Evolutionary conservation across 2,329 filamentous ascomycete genomes (phyloP), one percentile per base, ranked within the genome.

Genomic region (Ascochyta pisi): DNA sequence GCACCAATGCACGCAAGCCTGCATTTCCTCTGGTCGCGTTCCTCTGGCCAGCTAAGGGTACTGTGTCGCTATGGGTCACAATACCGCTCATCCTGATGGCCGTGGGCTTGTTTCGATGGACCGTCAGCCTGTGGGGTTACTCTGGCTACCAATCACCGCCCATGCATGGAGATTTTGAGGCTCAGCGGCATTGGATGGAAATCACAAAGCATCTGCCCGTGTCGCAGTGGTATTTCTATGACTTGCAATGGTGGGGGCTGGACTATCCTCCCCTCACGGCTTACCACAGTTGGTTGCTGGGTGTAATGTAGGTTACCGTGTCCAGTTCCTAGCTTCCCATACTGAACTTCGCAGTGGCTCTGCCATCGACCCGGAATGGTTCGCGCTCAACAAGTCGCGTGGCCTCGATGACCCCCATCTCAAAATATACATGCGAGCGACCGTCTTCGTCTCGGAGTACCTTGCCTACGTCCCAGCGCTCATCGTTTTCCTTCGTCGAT

Each of bases 151-250:
- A 89, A 56, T 86, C 85, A 57, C 93, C 93, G 33, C 95, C 95
- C 6, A 92, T 97, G 87, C 90, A 93, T 71, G 95, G 95, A 63
- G 95, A 99, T 77, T 99, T 96, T 78, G 95, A 99, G 80, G 95
- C 96, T 3, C 95, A 99, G 76, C 83, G 95, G 67, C 95, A 99
- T 77, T 99, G 95, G 95, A 96, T 99, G 93, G 95, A 99, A 73
- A 82, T 99, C 63, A 97, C 95, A 2, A 90, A 86, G 8, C 86
- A 96, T 57, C 82, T 99, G 2, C 95, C 95, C 13, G 83, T 96
- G 34, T 95, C 92, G 10, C 90, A 95, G 75, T 99, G 96, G 95
- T 99, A 99, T 77, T 96, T 96, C 72, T 92, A 99, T 75, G 93
- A 99, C 73, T 81, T 98, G 40, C 84, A 94, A 70, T 99, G 94